Base-by-base conservation (phyloP, 1,139 yeast species). In the Suhomyces wounanorum region DNA sequence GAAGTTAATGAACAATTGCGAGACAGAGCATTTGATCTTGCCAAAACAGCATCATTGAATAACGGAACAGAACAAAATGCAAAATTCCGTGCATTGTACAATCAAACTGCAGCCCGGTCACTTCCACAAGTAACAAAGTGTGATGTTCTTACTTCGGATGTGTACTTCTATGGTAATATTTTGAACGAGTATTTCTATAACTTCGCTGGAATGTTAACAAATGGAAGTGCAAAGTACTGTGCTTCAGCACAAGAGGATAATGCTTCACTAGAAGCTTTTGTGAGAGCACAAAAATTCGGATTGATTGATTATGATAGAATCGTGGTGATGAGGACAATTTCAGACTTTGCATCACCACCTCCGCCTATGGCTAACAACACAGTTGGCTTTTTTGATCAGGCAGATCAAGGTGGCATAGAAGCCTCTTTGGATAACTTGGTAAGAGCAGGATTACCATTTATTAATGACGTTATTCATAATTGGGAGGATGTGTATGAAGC, bases 171-270 rank as follows among this genome's bases (percentile, higher is more conserved):
- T 44, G 89, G 89, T 52, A 68, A 73, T 49, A 67, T 68, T 17
- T 72, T 84, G 58, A 78, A 76, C 55, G 79, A 81, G 59, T 72
- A 81, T 58, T 82, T 82, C 62, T 63, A 74, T 31, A 72, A 73
- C 62, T 79, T 71, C 61, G 75, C 85, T 33, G 55, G 61, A 28
- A 61, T 82, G 56, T 66, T 83, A 65, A 79, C 87, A 55, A 84
- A 84, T 60, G 84, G 83, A 44, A 75, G 85, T 44, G 86, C 83
- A 23, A 69, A 68, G 30, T 84, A 83, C 70, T 82, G 87, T 65
- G 65, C 84, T 33, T 81, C 87, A 44, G 87, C 86, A 49, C 87
- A 83, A 66, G 89, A 84, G 66, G 89, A 84, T 63, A 82, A 83
- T 61, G 89, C 89, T 33, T 74, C 85, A 11, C 76, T 84, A 60